Percentiles rank a stretch among this genome's conserved stretches.
These are phyloP conservation scores for Fallopia convolvulus DNA, from an alignment of 148 eudicot species.

Conservation along the genomic window DNA sequence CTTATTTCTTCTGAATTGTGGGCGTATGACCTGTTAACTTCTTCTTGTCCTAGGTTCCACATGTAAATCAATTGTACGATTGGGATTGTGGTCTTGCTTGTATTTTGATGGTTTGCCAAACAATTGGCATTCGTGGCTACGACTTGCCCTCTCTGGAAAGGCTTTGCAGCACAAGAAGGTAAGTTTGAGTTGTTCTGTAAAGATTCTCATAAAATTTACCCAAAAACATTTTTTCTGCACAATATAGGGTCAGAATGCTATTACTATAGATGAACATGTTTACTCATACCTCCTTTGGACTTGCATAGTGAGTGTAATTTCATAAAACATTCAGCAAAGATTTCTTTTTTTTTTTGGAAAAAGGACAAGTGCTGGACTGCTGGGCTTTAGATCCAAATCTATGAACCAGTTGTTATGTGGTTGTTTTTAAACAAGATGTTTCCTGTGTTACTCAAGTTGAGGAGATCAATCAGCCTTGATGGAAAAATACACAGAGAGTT, in stretches of 20 bases:
- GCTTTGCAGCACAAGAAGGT: conserved; percentile 77
- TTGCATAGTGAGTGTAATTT: background rate
- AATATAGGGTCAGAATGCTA: background rate
- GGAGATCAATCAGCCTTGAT: background rate
- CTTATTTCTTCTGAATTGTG: background rate
- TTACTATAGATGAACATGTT: background rate
- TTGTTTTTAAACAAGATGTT: background rate
- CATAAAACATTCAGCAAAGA: background rate
- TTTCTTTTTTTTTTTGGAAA: no score
- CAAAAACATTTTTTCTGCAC: background rate
- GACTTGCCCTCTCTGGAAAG: conserved; percentile 46
- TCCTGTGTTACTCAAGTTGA: background rate
- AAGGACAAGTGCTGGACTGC: background rate
- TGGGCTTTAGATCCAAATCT: background rate
- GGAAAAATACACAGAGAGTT: background rate
- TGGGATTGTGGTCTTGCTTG: conserved; percentile 99
- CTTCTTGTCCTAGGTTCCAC: conserved; percentile 55
- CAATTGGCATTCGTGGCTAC: conserved; percentile 52
- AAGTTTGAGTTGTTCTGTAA: background rate
- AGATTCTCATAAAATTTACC: background rate
- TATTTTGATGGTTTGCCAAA: conserved; percentile 75
- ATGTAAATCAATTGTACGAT: conserved; percentile 53
- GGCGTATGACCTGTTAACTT: background rate
- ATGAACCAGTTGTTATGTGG: background rate
- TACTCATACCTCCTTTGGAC: background rate